Evolutionary conservation across 2,329 filamentous ascomycete species (phyloP).

Genomic region (Pyrenochaeta sp.): DNA sequence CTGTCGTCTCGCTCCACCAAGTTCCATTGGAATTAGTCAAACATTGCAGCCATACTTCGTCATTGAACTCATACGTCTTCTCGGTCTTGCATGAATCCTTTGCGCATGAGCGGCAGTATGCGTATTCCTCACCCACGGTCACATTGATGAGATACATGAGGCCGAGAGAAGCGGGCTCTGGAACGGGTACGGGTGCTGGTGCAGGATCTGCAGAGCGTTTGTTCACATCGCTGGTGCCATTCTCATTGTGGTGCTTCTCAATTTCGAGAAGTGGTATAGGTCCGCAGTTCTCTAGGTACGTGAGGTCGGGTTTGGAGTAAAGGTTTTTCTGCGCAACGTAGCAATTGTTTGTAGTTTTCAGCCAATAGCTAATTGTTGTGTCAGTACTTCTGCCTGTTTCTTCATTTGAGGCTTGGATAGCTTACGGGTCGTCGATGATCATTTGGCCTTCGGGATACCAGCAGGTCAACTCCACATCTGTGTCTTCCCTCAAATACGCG

Average conservation of each 20-base stretch:
- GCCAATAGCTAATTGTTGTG: constrained; percentile 25
- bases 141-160: constrained; percentile 38
- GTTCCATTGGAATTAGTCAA: constrained; percentile 21
- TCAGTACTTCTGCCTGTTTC: not conserved
- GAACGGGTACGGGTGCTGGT: not conserved
- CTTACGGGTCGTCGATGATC: constrained; percentile 41
- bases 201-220: constrained; percentile 15
- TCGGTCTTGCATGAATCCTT: constrained; percentile 17
- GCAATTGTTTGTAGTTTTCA: constrained; percentile 44
- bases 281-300: constrained; percentile 37
- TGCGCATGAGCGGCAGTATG: constrained; percentile 32
- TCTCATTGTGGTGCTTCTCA: constrained; percentile 29
- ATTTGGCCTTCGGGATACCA: constrained; percentile 33
- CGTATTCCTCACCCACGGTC: constrained; percentile 40
- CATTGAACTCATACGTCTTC: constrained; percentile 31
- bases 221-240: constrained; percentile 30
- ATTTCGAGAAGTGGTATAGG: constrained; percentile 37
- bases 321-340: constrained; percentile 39
- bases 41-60: constrained; percentile 40
- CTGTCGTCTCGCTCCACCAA: constrained; percentile 38
- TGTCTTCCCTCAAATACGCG: constrained; percentile 34
- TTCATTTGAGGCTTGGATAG: too few species aligned
- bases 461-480: constrained; percentile 38
- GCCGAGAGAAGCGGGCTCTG: not conserved
- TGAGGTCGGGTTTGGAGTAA: constrained; percentile 32